Base-by-base conservation (phyloP, 2,329 filamentous ascomycete genomes). In the Pseudocercospora pini-densiflorae region DNA sequence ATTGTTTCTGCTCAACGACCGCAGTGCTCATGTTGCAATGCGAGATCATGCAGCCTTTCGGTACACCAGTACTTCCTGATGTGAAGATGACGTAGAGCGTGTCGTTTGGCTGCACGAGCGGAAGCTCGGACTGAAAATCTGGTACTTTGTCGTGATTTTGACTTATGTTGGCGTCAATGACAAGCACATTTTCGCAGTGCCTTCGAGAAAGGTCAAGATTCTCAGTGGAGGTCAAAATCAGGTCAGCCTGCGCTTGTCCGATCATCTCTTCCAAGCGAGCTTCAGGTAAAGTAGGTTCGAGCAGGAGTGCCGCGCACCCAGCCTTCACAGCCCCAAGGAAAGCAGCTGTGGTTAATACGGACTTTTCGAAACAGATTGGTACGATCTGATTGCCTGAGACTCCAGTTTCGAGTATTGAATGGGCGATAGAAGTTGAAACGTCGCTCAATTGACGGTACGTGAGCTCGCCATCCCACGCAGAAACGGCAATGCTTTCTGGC, bases 251-350 rank as follows among this genome's bases (percentile, higher is more conserved):
- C 4, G 74, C 68, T 47, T 77, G 70, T n/a, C 64, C n/a, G 1
- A 72, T 67, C 54, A 77, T 75, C 24, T 68, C 70, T 49, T 68
- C 68, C 2, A 77, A 65, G 5, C 75, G 70, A 29, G 71, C 70
- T 14, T 66, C 33, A 5, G 74, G 74, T 16, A 68, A 62, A 3
- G 67, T 21, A 21, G 63, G 58, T 27, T 64, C 63, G 23, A 64
- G 47, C 68, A 55, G 73, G 65, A 57, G 71, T 68, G 65, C 74
- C 67, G 53, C 70, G 62, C 63, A 68, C n/a, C 76, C 76, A 5
- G 72, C 74, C 66, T 78, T 78, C 68, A 77, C 71, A 9, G 66
- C 63, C 24, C 66, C 75, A 45, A 72, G 64, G 40, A 73, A 68
- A 16, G 69, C 72, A 31, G 74, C 71, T 19, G 68, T 68, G 24